Evolutionary conservation across 1,284 basidiomycete genomes (phyloP), one percentile per base, ranked within the genome.

Genomic region (Ceratobasidium sp.): DNA sequence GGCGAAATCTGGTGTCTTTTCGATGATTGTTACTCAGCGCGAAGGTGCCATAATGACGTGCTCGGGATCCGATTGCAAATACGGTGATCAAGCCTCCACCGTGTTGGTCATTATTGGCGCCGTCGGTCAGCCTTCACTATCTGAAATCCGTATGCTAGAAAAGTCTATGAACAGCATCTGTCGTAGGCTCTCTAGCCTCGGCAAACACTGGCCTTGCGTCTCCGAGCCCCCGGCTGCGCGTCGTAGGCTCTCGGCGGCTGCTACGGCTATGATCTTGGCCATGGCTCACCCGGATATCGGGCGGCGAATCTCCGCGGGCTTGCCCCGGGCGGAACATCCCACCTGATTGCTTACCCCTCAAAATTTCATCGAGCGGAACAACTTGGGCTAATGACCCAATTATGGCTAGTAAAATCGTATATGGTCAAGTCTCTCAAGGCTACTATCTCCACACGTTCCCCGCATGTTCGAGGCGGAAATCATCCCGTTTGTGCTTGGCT

Each of bases 281-380:
- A 6, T 52, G 29, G 29, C 56, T n/a, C 1, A 11, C 8, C n/a
- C 32, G 40, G 61, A n/a, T 22, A 64, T 64, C 61, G 46, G 44
- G 61, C 44, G 61, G 44, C 29, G 29, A 46, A 19, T 64, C 40
- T 37, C 40, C 61, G 61, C 43, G 22, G 44, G n/a, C 61, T 46
- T 25, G 22, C 44, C 17, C 65, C 65, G 65, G 65, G 65, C 65
- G 65, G 65, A 67, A 34, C 65, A 67, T 67, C 51, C 32, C 65
- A 67, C 65, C 65, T 67, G 65, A 67, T 54, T 46, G 64, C 11
- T n/a, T 4, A n/a, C 9, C 34, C 37, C 59, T 17, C 17, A 19
- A 11, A 13, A 40, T 6, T 40, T 40, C 37, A 40, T 40, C 37
- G 37, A 40, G 37, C 37, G 9, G 37, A 40, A 40, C 37, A 40